phyloP scores from a whole-genome alignment of 495 filamentous ascomycete genomes.

The Daldinia concentrica region DNA sequence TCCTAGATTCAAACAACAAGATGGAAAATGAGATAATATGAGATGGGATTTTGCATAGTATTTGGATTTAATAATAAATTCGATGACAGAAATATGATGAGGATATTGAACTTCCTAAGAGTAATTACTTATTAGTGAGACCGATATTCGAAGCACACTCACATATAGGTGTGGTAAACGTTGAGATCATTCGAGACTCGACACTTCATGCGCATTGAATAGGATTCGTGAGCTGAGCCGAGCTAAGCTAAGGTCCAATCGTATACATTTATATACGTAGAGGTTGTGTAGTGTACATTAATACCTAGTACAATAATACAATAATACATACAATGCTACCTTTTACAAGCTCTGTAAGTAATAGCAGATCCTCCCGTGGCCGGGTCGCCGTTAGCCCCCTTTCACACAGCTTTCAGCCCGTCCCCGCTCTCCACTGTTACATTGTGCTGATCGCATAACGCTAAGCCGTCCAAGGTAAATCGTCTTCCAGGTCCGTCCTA shows the following conservation, averaged over 20 bases:
- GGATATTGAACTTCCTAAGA: background rate
- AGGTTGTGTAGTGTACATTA: no score
- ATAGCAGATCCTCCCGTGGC: constrained; percentile 43
- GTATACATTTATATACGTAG: background rate
- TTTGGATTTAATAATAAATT: background rate
- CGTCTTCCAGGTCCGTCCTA: constrained; percentile 31
- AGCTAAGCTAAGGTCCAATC: constrained; percentile 21
- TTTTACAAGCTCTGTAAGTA: constrained; percentile 28
- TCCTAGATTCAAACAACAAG: background rate
- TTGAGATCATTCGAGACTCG: constrained; percentile 16
- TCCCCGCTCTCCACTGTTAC: constrained; percentile 39
- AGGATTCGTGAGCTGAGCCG: constrained; percentile 37
- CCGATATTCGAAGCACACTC: background rate
- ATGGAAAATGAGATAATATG: background rate
- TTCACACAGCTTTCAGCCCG: constrained; percentile 27
- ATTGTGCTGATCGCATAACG: constrained; percentile 33
- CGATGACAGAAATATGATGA: background rate
- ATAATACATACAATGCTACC: constrained; percentile 1
- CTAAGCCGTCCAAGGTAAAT: constrained; percentile 35
- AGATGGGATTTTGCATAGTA: background rate
- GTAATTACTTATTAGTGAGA: background rate
- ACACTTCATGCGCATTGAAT: constrained; percentile 34
- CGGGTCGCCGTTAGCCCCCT: constrained; percentile 38
- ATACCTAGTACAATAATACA: constrained; percentile 3
- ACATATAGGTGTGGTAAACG: background rate